These are phyloP conservation scores for Suillus discolor DNA, from an alignment of 768 basidiomycete species.

Conservation along the genomic window DNA sequence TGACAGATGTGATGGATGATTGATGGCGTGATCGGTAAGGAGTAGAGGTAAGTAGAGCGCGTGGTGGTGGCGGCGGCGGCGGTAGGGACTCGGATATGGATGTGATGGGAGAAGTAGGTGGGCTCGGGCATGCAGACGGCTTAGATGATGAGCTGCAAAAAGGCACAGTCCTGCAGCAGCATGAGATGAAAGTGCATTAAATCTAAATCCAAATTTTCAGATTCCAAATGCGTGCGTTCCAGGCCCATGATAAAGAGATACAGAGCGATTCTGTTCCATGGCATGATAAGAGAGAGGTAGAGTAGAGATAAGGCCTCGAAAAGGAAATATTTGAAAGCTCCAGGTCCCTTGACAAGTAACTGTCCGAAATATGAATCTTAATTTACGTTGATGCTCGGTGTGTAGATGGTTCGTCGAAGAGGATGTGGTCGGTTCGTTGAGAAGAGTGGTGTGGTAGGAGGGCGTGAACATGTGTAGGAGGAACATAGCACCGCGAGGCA, in stretches of 20 bases:
- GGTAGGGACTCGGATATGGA: neutral
- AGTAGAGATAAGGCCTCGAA: neutral
- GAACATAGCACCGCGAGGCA: neutral
- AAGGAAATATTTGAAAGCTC: neutral
- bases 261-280: neutral
- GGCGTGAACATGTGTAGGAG: neutral
- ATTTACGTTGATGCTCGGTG: neutral
- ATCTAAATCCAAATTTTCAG: neutral
- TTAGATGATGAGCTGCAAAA: neutral
- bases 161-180: neutral
- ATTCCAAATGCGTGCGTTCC: neutral
- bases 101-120: neutral
- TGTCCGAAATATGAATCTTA: slow-evolving; percentile 1
- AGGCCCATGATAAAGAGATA: neutral
- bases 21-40: too few species aligned
- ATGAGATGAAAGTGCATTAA: neutral
- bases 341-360: neutral
- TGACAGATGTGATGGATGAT: neutral
- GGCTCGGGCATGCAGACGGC: neutral
- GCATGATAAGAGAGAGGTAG: neutral
- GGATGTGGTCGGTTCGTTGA: neutral
- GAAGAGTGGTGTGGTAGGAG: neutral
- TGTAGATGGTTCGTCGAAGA: neutral
- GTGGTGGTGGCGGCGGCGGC: neutral
- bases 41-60: neutral